These are phyloP conservation scores for Dinochytrium kinnereticum DNA, from an alignment of 371 early-diverging fungal species.

Conservation along the genomic window DNA sequence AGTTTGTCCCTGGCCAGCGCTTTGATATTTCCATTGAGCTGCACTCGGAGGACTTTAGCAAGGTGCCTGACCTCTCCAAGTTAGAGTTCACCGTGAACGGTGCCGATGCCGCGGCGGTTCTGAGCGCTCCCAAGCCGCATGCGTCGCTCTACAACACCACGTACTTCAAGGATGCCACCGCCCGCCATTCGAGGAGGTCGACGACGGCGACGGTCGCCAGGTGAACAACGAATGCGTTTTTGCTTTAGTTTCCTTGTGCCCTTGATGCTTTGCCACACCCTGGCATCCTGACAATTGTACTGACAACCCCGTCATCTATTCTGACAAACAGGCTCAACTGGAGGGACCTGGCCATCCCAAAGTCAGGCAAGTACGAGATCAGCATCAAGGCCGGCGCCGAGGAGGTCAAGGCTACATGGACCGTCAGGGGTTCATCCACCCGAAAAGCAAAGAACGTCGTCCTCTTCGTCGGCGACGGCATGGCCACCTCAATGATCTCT, in stretches of 20 bases:
- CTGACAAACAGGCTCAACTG: slow-evolving; percentile 17
- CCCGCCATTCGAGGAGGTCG: slow-evolving; percentile 38
- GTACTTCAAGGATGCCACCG: slow-evolving; percentile 58
- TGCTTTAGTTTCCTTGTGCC: slow-evolving; percentile 28
- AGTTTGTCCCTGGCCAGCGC: slow-evolving; percentile 38
- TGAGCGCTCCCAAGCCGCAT: slow-evolving; percentile 17
- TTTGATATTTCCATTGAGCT: slow-evolving; percentile 48
- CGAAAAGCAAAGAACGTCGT: slow-evolving; percentile 76
- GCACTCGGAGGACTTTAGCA: slow-evolving; percentile 29
- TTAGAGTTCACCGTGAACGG: slow-evolving; percentile 41
- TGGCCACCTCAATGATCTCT: slow-evolving; percentile 49
- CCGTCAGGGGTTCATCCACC: slow-evolving; percentile 55
- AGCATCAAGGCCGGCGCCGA: slow-evolving; percentile 54
- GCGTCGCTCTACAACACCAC: slow-evolving; percentile 35
- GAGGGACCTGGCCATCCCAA: slow-evolving; percentile 60
- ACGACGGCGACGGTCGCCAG: neutral
- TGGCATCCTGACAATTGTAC: neutral
- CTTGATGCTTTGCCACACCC: neutral
- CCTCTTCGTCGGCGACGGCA: slow-evolving; percentile 78
- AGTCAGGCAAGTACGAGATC: slow-evolving; percentile 65
- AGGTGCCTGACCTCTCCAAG: slow-evolving; percentile 18
- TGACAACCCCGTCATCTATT: neutral
- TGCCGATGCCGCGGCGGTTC: slow-evolving; percentile 6
- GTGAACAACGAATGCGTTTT: slow-evolving; percentile 25
- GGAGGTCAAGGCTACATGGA: slow-evolving; percentile 53